These are phyloP conservation scores for Aspergillus bombycis DNA, from an alignment of 2,329 filamentous ascomycete species.

Conservation along the genomic window DNA sequence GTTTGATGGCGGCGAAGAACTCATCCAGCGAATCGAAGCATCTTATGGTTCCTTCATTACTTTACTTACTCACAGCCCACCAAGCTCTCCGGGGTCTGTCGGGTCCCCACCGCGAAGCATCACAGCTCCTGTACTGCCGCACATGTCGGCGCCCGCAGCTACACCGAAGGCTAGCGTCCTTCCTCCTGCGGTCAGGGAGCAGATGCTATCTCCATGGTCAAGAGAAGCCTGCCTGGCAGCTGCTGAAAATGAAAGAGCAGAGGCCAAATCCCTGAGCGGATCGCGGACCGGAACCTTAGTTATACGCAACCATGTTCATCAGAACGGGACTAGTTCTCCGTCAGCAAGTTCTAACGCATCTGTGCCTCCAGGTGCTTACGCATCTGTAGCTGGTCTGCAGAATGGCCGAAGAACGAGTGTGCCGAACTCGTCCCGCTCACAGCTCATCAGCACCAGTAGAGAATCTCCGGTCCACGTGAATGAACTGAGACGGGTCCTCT, in stretches of 20 bases:
- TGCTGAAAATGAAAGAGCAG: constrained; percentile 68
- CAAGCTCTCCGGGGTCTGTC: constrained; percentile 62
- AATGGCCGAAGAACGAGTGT: constrained; percentile 41
- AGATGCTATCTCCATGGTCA: constrained; percentile 80
- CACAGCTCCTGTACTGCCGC: constrained; percentile 63
- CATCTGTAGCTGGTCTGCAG: constrained; percentile 31
- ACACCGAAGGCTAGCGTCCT: constrained; percentile 57
- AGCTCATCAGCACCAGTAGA: constrained; percentile 42
- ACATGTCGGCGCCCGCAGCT: constrained; percentile 42
- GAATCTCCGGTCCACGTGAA: constrained; percentile 53
- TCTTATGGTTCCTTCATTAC: constrained; percentile 66
- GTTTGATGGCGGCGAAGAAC: constrained; percentile 68
- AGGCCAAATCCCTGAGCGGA: constrained; percentile 74
- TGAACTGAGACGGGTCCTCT: constrained; percentile 52
- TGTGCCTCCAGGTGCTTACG: constrained; percentile 25
- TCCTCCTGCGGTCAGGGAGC: constrained; percentile 68
- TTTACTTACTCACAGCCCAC: constrained; percentile 71
- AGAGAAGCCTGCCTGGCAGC: constrained; percentile 71
- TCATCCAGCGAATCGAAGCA: constrained; percentile 74
- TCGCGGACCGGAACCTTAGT: constrained; percentile 65
- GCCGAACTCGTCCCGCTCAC: constrained; percentile 40
- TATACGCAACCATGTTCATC: constrained; percentile 31
- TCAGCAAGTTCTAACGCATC: constrained; percentile 29
- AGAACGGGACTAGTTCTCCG: constrained; percentile 37
- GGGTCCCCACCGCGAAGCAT: constrained; percentile 67